phyloP scores from a whole-genome alignment of 2,329 filamentous ascomycete species.

The Fusarium austroafricanum region DNA sequence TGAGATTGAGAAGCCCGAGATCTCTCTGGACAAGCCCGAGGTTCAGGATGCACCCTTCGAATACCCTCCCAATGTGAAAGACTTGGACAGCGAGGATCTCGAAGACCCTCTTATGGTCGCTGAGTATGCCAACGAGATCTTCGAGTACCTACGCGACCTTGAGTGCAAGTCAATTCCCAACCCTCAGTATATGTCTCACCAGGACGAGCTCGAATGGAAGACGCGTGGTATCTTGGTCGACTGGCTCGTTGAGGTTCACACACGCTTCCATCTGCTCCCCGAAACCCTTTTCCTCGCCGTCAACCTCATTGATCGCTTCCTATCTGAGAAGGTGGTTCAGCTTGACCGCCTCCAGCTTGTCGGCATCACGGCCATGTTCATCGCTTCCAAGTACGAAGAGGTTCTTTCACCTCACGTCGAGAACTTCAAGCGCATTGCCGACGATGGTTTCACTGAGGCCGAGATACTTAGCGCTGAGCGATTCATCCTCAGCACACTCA shows the following conservation, averaged over 20 bases:
- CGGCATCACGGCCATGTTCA: slow-evolving; percentile 99
- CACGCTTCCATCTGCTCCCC: slow-evolving; percentile 92
- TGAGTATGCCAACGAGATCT: slow-evolving; percentile 97
- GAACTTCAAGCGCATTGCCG: slow-evolving; percentile 97
- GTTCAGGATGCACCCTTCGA: slow-evolving; percentile 17
- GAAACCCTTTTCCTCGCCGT: slow-evolving; percentile 97
- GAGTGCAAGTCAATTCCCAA: slow-evolving; percentile 85
- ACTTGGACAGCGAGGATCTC: slow-evolving; percentile 87
- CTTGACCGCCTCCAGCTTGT: slow-evolving; percentile 96
- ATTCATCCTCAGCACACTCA: slow-evolving; percentile 88
- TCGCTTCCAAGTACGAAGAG: slow-evolving; percentile 98
- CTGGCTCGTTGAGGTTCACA: slow-evolving; percentile 99
- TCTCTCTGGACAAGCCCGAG: slow-evolving; percentile 28
- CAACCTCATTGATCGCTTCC: slow-evolving; percentile 98
- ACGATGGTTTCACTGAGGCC: slow-evolving; percentile 93
- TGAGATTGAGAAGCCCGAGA: slow-evolving; percentile 19
- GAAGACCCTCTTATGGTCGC: slow-evolving; percentile 98
- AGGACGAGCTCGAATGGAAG: slow-evolving; percentile 97
- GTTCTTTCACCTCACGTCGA: slow-evolving; percentile 95
- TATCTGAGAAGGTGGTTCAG: slow-evolving; percentile 94
- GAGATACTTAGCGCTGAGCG: slow-evolving; percentile 98
- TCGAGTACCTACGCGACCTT: slow-evolving; percentile 91
- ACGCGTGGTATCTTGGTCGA: slow-evolving; percentile 97
- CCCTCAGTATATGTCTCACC: slow-evolving; percentile 93
- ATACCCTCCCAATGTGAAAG: slow-evolving; percentile 56